phyloP scores from a whole-genome alignment of 2,329 filamentous ascomycete species.

The Hypoxylon sp. region DNA sequence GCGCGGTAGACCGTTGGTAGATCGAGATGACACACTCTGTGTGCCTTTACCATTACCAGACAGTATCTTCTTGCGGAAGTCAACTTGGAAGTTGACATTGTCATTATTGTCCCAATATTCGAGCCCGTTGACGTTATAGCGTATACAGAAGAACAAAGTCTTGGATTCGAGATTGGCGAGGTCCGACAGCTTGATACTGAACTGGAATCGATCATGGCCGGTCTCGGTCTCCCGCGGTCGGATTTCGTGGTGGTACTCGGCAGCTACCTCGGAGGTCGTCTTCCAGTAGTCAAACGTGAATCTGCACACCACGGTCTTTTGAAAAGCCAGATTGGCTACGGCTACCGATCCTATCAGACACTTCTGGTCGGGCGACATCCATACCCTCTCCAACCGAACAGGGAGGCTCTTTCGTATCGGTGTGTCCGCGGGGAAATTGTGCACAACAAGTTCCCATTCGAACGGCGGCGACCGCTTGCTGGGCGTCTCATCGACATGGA shows the following conservation, averaged over 20 bases:
- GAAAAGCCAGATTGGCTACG: conserved; percentile 90
- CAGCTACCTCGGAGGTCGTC: conserved; percentile 92
- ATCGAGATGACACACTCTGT: conserved; percentile 65
- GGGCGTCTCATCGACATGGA: conserved; percentile 68
- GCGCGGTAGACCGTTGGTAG: conserved; percentile 72
- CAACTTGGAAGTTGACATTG: conserved; percentile 89
- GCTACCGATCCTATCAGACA: conserved; percentile 85
- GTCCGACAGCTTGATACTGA: conserved; percentile 93
- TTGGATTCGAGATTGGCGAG: conserved; percentile 92
- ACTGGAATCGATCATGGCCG: conserved; percentile 90
- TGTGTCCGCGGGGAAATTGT: conserved; percentile 83
- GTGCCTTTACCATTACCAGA: conserved; percentile 70
- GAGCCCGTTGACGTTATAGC: conserved; percentile 85
- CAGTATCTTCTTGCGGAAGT: conserved; percentile 86
- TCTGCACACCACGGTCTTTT: conserved; percentile 89
- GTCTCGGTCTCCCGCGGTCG: conserved; percentile 74
- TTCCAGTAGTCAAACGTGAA: conserved; percentile 99
- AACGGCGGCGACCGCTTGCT: conserved; percentile 66
- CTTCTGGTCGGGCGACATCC: conserved; percentile 89
- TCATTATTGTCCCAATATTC: conserved; percentile 98
- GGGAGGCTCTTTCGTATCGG: conserved; percentile 74
- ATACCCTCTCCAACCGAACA: conserved; percentile 87
- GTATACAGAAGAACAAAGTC: conserved; percentile 91
- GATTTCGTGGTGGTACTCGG: conserved; percentile 88
- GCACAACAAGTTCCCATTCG: conserved; percentile 89